Evolutionary conservation across 306 rosid species (phyloP).

Genomic region (Hylodesmum podocarpum): DNA sequence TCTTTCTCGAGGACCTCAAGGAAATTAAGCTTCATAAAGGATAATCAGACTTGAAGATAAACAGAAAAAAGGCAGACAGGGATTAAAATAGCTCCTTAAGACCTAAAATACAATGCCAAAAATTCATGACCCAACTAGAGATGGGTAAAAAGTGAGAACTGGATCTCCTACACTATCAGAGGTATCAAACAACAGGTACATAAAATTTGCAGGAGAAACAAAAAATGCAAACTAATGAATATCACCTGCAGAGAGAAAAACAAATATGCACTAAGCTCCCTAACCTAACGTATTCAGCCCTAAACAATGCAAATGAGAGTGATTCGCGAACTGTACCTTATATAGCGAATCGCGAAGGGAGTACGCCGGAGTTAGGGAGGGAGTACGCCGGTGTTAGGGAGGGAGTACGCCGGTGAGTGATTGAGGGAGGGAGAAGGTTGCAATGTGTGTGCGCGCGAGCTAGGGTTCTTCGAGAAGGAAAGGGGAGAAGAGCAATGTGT

Average conservation of each 20-base stretch:
- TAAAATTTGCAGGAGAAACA: conserved; percentile 18
- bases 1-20: neutral
- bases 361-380: too few relatives aligned
- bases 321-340: too few relatives aligned
- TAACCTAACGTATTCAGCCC: too few relatives aligned
- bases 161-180: neutral
- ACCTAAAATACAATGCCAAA: neutral
- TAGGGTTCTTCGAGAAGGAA: too few relatives aligned
- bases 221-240: neutral
- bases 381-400: too few relatives aligned
- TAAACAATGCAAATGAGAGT: too few relatives aligned
- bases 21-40: neutral
- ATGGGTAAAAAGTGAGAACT: neutral
- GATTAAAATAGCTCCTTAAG: neutral
- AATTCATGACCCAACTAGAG: neutral
- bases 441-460: too few relatives aligned
- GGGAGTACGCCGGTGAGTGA: too few relatives aligned
- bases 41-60: neutral
- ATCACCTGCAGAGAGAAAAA: neutral
- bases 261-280: too few relatives aligned
- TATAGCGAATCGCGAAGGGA: too few relatives aligned
- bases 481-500: too few relatives aligned
- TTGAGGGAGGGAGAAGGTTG: too few relatives aligned
- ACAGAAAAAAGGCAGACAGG: neutral
- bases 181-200: neutral